A percentile compares a stretch with the other conserved stretches of the same genome.
Conservation (phyloP, 495 filamentous ascomycete genomes). For the Rhizodiscina lignyota region DNA sequence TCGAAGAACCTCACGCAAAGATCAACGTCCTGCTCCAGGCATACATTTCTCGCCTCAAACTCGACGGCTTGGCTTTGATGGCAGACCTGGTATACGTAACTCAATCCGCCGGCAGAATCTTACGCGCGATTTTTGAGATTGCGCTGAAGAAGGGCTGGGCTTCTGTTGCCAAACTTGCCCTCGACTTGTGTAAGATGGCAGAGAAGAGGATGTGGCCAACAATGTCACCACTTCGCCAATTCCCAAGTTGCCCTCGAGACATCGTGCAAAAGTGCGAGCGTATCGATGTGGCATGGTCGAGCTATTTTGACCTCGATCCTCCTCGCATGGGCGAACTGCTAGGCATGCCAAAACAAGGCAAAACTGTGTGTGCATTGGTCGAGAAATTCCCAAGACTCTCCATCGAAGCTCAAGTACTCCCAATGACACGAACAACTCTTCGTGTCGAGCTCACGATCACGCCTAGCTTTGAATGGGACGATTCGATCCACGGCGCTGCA, state of each 20-base stretch:
- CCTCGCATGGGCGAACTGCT: conserved; percentile 95
- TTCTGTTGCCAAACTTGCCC: conserved; percentile 76
- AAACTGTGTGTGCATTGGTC: conserved; percentile 67
- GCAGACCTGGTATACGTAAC: conserved; percentile 98
- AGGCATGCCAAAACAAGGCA: conserved; percentile 78
- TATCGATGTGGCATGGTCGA: conserved; percentile 85
- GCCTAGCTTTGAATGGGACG: conserved; percentile 95
- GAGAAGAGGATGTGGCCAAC: conserved; percentile 99
- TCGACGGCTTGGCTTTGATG: conserved; percentile 92
- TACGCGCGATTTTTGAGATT: conserved; percentile 93
- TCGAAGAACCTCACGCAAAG: conserved; percentile 93
- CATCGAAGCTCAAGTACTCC: conserved; percentile 81
- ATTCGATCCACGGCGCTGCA: conserved; percentile 65
- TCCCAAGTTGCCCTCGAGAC: conserved; percentile 63
- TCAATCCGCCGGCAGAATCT: conserved; percentile 89
- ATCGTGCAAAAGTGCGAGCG: conserved; percentile 83
- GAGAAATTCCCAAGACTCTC: conserved; percentile 88
- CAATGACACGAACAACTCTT: conserved; percentile 92
- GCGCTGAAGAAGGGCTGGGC: conserved; percentile 92
- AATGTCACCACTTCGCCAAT: conserved; percentile 90
- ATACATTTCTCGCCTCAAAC: conserved; percentile 85
- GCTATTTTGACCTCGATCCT: conserved; percentile 89
- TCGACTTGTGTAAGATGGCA: conserved; percentile 97
- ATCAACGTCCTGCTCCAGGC: conserved; percentile 98
- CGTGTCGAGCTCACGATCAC: conserved; percentile 83